These are phyloP conservation scores for Luffa acutangula DNA, from an alignment of 306 rosid genomes.

Conservation along the genomic window DNA sequence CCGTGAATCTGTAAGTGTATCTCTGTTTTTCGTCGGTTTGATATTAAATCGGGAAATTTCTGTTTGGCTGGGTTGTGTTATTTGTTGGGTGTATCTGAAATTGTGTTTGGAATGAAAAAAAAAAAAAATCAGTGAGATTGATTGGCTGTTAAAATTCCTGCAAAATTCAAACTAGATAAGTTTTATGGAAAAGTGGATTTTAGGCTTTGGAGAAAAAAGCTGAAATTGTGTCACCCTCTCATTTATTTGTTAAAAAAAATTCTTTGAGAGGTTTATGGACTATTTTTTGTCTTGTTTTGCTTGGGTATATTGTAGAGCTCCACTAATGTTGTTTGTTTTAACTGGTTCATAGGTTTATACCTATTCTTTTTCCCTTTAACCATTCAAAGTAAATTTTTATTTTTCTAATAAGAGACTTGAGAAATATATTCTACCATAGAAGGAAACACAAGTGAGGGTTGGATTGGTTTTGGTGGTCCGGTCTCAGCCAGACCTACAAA, in stretches of 20 bases:
- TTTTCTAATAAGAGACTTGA: background rate
- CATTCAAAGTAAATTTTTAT: background rate
- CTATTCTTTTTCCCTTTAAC: background rate
- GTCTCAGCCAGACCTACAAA: background rate
- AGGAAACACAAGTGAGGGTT: background rate
- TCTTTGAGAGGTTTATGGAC: background rate
- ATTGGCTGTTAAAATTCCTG: too few relatives aligned
- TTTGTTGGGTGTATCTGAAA: too few relatives aligned
- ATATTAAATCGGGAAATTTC: too few relatives aligned
- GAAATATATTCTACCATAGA: background rate
- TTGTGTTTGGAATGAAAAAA: too few relatives aligned
- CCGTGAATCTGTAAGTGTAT: too few relatives aligned
- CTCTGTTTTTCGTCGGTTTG: too few relatives aligned
- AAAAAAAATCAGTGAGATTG: too few relatives aligned
- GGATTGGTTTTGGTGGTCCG: background rate
- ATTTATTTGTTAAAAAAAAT: background rate
- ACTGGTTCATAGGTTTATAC: background rate
- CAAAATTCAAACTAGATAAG: too few relatives aligned
- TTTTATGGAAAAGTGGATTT: too few relatives aligned
- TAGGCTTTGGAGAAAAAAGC: too few relatives aligned
- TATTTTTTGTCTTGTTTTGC: background rate
- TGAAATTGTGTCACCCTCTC: too few relatives aligned
- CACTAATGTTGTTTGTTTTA: background rate
- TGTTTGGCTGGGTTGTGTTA: too few relatives aligned
- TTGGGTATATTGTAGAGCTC: background rate